These are phyloP conservation scores for Zygoascus sp. DNA, from an alignment of 1,139 yeast species.

Conservation along the genomic window DNA sequence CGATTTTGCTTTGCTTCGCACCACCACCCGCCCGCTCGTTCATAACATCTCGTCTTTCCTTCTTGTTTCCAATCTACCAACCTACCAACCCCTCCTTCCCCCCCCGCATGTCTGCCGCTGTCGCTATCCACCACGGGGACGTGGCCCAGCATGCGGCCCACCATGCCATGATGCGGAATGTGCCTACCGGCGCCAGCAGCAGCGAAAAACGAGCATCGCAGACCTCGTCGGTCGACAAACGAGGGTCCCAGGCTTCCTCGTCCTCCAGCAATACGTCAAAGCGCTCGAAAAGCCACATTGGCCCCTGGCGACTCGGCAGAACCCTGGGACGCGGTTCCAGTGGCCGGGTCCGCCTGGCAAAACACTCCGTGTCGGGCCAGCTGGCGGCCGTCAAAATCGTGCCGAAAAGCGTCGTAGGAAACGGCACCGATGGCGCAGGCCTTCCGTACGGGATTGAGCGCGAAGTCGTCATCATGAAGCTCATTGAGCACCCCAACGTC, in stretches of 20 bases:
- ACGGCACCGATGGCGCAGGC: conserved; percentile 31
- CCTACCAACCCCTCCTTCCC: neutral
- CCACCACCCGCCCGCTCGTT: neutral
- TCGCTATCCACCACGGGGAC: neutral
- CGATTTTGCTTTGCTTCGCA: too few species aligned
- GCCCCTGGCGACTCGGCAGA: conserved; percentile 96
- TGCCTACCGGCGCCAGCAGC: neutral
- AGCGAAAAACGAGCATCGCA: conserved; percentile 5
- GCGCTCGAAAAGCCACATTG: conserved; percentile 68
- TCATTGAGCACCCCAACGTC: conserved; percentile 88
- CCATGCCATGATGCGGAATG: conserved; percentile 8
- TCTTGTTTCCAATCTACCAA: neutral
- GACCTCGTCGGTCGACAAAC: conserved; percentile 1
- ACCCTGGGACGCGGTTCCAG: conserved; percentile 95
- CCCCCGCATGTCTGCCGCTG: neutral
- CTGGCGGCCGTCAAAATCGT: conserved; percentile 96
- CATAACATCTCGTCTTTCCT: neutral
- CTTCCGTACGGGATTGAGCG: conserved; percentile 93
- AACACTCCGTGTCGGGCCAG: conserved; percentile 76
- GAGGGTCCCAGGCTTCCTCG: conserved; percentile 3
- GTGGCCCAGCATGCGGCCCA: conserved; percentile 7
- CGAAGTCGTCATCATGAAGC: conserved; percentile 88
- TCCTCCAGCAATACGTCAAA: conserved; percentile 32
- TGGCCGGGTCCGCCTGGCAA: conserved; percentile 89
- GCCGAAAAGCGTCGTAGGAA: conserved; percentile 68